Base-by-base conservation (phyloP, 2,329 filamentous ascomycete species). In the Aspergillaceae sp. region DNA sequence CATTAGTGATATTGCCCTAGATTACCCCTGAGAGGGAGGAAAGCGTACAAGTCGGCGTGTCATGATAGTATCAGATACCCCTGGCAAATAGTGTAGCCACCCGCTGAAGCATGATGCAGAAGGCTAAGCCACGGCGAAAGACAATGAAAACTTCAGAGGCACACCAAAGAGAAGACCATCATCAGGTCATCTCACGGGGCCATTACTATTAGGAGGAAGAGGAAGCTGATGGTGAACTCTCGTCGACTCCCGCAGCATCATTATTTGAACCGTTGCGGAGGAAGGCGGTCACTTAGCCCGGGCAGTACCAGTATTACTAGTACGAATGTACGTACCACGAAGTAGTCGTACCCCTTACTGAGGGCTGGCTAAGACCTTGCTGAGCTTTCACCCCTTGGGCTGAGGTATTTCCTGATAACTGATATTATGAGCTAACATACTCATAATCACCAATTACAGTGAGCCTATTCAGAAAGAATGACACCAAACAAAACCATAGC, bases 11-110 rank as follows among this genome's bases (percentile, higher is more conserved):
- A 8, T 28, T 38, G 11, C 5, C 27, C 27, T 38, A 26, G 5
- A 19, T 28, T 38, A 3, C 8, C 11, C 6, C 9, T 26, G 19
- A 47, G 32, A 46, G 27, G 36, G 6, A 28, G 43, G 27, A 43
- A 34, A 30, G 45, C 64, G 43, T 67, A 70, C 67, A 56, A 70
- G 62, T 52, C 67, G 67, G 56, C 67, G 67, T 63, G 67, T 63
- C 66, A 70, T 69, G 55, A 60, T 67, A 52, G 51, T 54, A 51
- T 49, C 50, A 53, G 48, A 41, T 54, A 54, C 60, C 59, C 59
- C 58, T 58, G 59, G 55, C 54, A 54, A 48, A 56, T 61, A 44
- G 48, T 57, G 37, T 45, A 53, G 55, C 49, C 49, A 48, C 48
- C 53, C 55, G 53, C 52, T 57, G 57, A 51, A 58, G 61, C 62